A percentile compares a stretch with the other conserved stretches of the same genome.
Conservation (phyloP, 2,329 filamentous ascomycete genomes). For the Eurotiales sp. region DNA sequence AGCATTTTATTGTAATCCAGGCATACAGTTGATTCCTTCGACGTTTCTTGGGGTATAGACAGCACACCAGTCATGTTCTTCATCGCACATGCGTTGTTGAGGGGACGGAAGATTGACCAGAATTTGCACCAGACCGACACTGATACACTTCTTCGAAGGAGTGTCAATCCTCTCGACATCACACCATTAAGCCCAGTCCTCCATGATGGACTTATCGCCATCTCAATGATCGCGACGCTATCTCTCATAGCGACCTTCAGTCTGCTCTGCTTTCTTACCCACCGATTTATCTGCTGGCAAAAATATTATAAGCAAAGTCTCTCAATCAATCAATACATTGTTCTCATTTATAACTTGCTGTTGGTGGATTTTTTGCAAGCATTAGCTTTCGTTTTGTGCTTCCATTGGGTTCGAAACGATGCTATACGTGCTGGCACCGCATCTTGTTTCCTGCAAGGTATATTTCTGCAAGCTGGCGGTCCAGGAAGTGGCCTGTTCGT, state of each 20-base stretch:
- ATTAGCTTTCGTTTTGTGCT: constrained; percentile 42
- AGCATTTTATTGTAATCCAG: too few relatives aligned
- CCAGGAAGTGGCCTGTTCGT: constrained; percentile 52
- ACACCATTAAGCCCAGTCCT: too few relatives aligned
- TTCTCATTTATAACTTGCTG: constrained; percentile 51
- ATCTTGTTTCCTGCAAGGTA: constrained; percentile 49
- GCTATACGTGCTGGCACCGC: constrained; percentile 43
- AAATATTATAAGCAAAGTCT: constrained; percentile 47
- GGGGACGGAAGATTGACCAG: too few relatives aligned
- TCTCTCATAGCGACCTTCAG: constrained; percentile 44
- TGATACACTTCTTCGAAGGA: too few relatives aligned
- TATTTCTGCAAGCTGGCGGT: constrained; percentile 52
- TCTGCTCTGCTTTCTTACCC: constrained; percentile 48
- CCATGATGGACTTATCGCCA: constrained; percentile 43
- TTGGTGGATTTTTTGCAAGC: constrained; percentile 50
- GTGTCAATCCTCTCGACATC: too few relatives aligned
- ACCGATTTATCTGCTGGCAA: constrained; percentile 50
- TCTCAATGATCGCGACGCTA: constrained; percentile 45
- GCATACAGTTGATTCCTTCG: too few relatives aligned
- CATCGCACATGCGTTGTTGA: too few relatives aligned
- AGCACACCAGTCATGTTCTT: too few relatives aligned
- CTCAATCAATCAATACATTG: constrained; percentile 52
- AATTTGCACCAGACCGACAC: too few relatives aligned
- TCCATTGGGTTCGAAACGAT: constrained; percentile 45
- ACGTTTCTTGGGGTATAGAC: too few relatives aligned